These are phyloP conservation scores for Phytopythium kandeliae DNA, from an alignment of 352 stramenopile species.

Conservation along the genomic window DNA sequence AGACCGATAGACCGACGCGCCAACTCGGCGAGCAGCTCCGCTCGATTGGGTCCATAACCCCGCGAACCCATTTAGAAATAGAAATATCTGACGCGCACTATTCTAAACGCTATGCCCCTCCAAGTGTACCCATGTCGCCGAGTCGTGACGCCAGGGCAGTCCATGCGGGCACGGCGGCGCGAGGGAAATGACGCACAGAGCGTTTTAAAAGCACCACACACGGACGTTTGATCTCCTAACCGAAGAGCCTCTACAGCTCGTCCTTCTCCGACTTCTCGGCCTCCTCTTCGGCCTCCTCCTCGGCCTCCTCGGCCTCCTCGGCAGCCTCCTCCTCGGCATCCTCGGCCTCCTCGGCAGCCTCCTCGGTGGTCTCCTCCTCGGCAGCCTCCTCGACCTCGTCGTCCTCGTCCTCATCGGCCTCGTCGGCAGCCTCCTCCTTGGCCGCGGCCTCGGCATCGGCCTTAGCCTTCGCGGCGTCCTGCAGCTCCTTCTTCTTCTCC, in stretches of 20 bases:
- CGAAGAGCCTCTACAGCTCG: conserved; percentile 32
- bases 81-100: not conserved
- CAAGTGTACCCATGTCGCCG: not conserved
- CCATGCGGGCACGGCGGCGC: not conserved
- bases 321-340: conserved; percentile 10
- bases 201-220: conserved; percentile 1
- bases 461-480: conserved; percentile 71
- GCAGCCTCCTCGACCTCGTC: conserved; percentile 26
- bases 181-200: not conserved
- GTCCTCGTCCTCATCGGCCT: conserved; percentile 56
- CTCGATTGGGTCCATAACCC: not conserved
- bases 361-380: conserved; percentile 12
- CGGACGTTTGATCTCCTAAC: not conserved
- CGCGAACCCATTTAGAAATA: not conserved
- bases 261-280: conserved; percentile 31
- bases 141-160: not conserved
- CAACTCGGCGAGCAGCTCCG: no score
- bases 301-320: conserved; percentile 9
- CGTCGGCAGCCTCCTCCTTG: conserved; percentile 59
- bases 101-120: not conserved
- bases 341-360: conserved; percentile 10
- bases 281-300: conserved; percentile 14
- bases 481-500: conserved; percentile 69
- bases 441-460: conserved; percentile 66
- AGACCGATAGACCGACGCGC: no score